These are phyloP conservation scores for Achlya hypogyna DNA, from an alignment of 352 stramenopile species.

Conservation along the genomic window DNA sequence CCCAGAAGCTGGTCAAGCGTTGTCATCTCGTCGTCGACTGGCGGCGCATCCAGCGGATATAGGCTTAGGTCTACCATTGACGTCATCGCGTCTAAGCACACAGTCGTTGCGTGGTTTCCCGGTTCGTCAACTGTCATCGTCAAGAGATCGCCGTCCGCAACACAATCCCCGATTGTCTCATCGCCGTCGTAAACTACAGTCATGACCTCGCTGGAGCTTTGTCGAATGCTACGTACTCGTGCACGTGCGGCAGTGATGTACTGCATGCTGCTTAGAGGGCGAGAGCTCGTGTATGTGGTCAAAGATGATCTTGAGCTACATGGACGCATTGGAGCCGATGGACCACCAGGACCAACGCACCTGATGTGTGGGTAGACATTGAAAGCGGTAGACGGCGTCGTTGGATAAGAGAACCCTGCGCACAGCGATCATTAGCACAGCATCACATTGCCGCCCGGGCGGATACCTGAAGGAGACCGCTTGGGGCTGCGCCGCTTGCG, in stretches of 20 bases:
- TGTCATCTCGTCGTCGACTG: background rate
- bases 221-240: background rate
- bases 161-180: background rate
- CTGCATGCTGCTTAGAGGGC: background rate
- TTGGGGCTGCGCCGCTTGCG: background rate
- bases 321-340: background rate
- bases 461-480: conserved; percentile 15
- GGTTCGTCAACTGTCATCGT: background rate
- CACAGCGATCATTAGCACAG: background rate
- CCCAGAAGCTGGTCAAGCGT: background rate
- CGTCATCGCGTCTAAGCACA: background rate
- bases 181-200: background rate
- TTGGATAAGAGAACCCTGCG: conserved; percentile 12
- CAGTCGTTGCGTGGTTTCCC: background rate
- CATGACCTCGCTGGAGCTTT: background rate
- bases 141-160: background rate
- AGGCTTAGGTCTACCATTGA: background rate
- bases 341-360: no score
- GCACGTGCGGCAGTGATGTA: background rate
- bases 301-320: conserved; percentile 1
- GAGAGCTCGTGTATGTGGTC: background rate
- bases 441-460: no score
- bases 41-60: background rate
- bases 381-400: conserved; percentile 17
- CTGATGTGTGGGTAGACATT: conserved; percentile 14